Conservation (phyloP, 208 protist species). For the Leishmania amazonensis region DNA sequence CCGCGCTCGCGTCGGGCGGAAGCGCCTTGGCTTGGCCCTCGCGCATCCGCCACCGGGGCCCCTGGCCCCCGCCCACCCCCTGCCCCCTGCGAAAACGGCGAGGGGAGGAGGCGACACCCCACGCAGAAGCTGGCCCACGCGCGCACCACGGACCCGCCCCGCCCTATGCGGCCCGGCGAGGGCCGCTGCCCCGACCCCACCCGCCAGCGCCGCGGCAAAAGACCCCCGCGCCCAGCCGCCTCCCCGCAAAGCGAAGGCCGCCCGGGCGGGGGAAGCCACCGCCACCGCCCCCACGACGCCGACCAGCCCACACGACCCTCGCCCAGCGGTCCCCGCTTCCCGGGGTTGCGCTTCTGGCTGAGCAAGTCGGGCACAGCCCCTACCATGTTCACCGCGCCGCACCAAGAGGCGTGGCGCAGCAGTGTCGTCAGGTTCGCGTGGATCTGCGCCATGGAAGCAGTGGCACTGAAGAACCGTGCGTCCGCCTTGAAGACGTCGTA, state of each 20-base stretch:
- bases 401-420: constrained; percentile 30
- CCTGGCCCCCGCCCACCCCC: no score
- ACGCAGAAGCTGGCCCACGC: no score
- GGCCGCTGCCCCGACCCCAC: no score
- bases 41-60: no score
- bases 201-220: no score
- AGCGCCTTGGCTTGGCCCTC: no score
- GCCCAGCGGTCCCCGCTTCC: constrained; percentile 35
- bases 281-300: constrained; percentile 21
- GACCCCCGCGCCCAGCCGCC: neutral
- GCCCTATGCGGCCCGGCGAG: no score
- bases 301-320: constrained; percentile 34
- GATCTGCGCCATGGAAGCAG: constrained; percentile 29
- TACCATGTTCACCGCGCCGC: constrained; percentile 27
- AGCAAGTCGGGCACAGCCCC: constrained; percentile 35
- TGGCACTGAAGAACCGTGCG: constrained; percentile 37
- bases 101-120: no score
- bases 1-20: no score
- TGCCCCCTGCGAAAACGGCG: no score
- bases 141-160: no score
- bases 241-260: constrained; percentile 29
- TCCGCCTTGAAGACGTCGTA: constrained; percentile 42
- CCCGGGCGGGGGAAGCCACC: constrained; percentile 26
- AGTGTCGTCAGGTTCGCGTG: constrained; percentile 34
- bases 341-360: constrained; percentile 28